These are phyloP conservation scores for Aspergillus ibericus DNA, from an alignment of 2,329 filamentous ascomycete species.

Conservation along the genomic window DNA sequence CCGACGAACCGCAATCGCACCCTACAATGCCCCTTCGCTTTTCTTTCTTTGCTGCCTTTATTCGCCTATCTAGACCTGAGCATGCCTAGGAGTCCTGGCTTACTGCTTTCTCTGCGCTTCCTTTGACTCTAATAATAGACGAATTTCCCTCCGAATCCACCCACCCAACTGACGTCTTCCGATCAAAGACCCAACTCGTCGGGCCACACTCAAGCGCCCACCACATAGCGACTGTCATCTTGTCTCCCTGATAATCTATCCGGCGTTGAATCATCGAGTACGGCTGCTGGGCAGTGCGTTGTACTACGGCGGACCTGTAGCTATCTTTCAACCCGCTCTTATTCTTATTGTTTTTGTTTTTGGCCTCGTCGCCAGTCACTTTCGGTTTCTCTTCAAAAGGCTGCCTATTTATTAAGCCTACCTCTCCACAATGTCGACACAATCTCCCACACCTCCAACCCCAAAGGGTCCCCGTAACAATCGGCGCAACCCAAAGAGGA, in stretches of 20 bases:
- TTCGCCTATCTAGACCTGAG: constrained; percentile 21
- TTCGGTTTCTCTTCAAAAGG: constrained; percentile 36
- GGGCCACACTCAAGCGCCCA: constrained; percentile 1
- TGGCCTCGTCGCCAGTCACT: constrained; percentile 28
- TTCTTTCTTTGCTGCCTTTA: constrained; percentile 8
- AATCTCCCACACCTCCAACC: constrained; percentile 38
- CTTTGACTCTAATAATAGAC: constrained; percentile 21
- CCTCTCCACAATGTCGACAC: constrained; percentile 47
- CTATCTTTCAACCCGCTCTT: constrained; percentile 15
- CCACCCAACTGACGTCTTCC: constrained; percentile 8
- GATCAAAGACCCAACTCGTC: constrained; percentile 5
- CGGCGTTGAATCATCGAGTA: constrained; percentile 28
- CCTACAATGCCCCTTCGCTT: constrained; percentile 14
- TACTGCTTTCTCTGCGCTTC: constrained; percentile 14
- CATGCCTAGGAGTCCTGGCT: constrained; percentile 18
- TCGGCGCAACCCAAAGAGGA: constrained; percentile 39
- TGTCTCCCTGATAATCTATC: constrained; percentile 14
- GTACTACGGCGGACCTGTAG: constrained; percentile 19
- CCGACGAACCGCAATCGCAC: constrained; percentile 4
- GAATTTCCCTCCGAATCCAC: constrained; percentile 8
- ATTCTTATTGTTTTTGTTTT: constrained; percentile 23
- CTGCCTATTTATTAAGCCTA: constrained; percentile 55
- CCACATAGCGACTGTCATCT: background rate
- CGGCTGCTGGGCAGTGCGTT: constrained; percentile 37
- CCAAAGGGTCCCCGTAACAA: constrained; percentile 41